Base-by-base conservation (phyloP, 192 early-diverging fungal genomes). In the Rhizophlyctis rosea region DNA sequence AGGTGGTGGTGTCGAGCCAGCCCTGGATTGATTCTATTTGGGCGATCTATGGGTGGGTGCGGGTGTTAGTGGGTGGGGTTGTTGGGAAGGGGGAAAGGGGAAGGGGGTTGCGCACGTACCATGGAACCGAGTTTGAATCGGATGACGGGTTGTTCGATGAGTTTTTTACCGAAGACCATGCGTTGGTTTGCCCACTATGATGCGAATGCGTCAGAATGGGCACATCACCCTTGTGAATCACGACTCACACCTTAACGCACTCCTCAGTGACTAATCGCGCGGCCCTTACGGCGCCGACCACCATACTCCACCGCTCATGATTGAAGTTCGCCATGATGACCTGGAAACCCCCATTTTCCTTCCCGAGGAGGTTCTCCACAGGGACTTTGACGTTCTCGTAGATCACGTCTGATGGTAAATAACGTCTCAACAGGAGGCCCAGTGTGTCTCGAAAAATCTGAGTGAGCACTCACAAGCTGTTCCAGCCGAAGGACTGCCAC, bases 331-430 rank as follows among this genome's bases (percentile, higher is more conserved):
- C 77, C 75, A 88, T 78, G 65, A 87, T 81, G 23, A 88, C 86
- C 48, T 74, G 79, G 74, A 89, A 86, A 33, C 87, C 87, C 39
- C 77, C 54, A 24, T 77, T 77, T 72, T 88, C 86, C 65, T 75
- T 75, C 27, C 87, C 87, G 48, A 89, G 72, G 35, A 89, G 56
- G 65, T 89, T 88, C 59, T 88, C 86, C 28, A 81, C 85, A 24
- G 86, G 87, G 25, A 88, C 87, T 67, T 87, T 87, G 61, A 88
- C 87, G 54, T 88, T 85, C 51, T 86, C 82, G 62, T 83, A 87
- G 18, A 62, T 76, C 23, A 87, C 71, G 59, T 79, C n/a, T n/a
- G n/a, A n/a, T n/a, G n/a, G n/a, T n/a, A n/a, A n/a, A n/a, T n/a
- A n/a, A n/a, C n/a, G n/a, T n/a, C n/a, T n/a, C n/a, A n/a, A n/a